A percentile compares a stretch with the other conserved stretches of the same genome.
Conservation (phyloP, 805 yeast species). For the Starmerella geochares region DNA sequence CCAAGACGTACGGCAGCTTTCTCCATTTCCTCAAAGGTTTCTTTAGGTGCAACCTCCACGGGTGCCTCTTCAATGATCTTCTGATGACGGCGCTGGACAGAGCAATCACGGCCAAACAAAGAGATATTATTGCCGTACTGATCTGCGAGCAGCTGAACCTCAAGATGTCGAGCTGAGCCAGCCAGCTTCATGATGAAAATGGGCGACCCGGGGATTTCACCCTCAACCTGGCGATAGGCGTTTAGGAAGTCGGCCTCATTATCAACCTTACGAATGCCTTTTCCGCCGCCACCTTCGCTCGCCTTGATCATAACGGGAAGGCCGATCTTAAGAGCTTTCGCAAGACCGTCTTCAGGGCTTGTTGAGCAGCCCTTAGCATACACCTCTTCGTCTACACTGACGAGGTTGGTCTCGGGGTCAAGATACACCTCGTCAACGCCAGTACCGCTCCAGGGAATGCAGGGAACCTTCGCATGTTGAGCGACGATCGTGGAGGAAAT, state of each 20-base stretch:
- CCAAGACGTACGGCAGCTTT: conserved; percentile 96
- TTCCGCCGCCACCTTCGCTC: conserved; percentile 99
- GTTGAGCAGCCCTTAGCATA: conserved; percentile 83
- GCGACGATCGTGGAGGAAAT: conserved; percentile 97
- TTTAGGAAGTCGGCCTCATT: conserved; percentile 64
- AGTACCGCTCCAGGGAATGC: conserved; percentile 99
- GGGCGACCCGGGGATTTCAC: conserved; percentile 98
- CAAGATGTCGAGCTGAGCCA: conserved; percentile 95
- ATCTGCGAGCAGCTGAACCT: conserved; percentile 94
- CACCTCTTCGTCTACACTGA: conserved; percentile 74
- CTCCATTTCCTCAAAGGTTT: conserved; percentile 86
- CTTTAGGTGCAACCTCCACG: conserved; percentile 81
- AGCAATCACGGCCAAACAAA: conserved; percentile 96
- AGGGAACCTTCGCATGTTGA: conserved; percentile 95
- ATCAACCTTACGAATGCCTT: conserved; percentile 96
- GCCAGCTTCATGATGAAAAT: conserved; percentile 96
- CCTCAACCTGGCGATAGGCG: conserved; percentile 84
- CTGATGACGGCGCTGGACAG: conserved; percentile 98
- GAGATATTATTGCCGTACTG: conserved; percentile 97
- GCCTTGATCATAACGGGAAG: conserved; percentile 99
- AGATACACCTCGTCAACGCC: conserved; percentile 77
- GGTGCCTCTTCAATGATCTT: conserved; percentile 99
- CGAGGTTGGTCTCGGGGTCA: conserved; percentile 63
- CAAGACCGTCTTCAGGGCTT: conserved; percentile 80
- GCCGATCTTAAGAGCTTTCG: conserved; percentile 76